Evolutionary conservation across 2,329 filamentous ascomycete genomes (phyloP), one percentile per base, ranked within the genome.

Genomic region (Penicillium vulpinum): DNA sequence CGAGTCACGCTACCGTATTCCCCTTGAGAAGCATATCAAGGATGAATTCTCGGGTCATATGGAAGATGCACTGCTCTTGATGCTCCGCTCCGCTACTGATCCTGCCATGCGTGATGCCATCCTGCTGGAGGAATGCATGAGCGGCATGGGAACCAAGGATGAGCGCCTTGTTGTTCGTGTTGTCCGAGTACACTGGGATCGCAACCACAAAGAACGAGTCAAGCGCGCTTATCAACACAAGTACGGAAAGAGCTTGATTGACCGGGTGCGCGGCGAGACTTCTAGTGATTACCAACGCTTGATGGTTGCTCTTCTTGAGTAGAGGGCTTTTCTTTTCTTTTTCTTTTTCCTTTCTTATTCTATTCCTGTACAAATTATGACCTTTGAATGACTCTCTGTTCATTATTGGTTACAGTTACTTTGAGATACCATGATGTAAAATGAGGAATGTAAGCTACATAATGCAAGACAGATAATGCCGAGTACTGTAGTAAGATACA

Each of bases 41-140:
- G 89, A 85, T 77, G 87, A 94, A 68, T 97, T 97, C 75, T 90
- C 88, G 0, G 93, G 93, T 0, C 93, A 97, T 71, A 97, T 97
- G 92, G 82, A 92, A 72, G 85, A 90, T 16, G 91, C 91, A 0
- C 82, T 97, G 0, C 77, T 94, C 26, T 87, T 86, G 71, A 91
- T 96, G 73, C 78, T 97, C n/a, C 83, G 83, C 11, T 81, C 88
- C 13, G 93, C 90, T 3, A 78, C 84, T 6, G 91, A 97, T 75
- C 90, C 88, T 63, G 91, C 90, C 57, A 88, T 90, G 81, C 88
- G 91, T 62, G 92, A 96, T 66, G 94, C 92, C 0, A 78, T 83
- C 22, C 79, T 91, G 5, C 81, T 97, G n/a, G 92, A 97, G 71
- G 89, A 90, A 15, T 82, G 89, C 16, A 97, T 97, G 93, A 83